A percentile compares a stretch with the other conserved stretches of the same genome.
Evolutionary conservation across 179 eudicot species (phyloP).

Genomic region (Gypsophila paniculata): DNA sequence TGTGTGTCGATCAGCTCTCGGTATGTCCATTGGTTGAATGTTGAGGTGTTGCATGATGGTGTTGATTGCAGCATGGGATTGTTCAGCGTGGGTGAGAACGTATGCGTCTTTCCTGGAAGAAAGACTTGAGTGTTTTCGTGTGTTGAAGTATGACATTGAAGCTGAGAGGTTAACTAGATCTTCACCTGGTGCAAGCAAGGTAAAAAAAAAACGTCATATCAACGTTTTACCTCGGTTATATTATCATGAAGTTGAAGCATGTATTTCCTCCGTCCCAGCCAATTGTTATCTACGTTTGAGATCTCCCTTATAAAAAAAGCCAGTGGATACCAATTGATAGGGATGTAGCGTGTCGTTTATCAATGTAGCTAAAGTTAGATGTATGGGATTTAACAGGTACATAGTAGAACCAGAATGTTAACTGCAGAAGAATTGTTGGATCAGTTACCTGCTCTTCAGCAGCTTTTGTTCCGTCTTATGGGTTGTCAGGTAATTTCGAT

Average conservation of each 20-base stretch:
- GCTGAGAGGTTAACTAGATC: constrained; percentile 62
- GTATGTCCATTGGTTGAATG: not conserved
- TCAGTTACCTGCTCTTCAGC: constrained; percentile 85
- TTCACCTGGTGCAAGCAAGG: constrained; percentile 68
- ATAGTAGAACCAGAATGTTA: constrained; percentile 61
- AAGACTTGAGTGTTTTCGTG: constrained; percentile 73
- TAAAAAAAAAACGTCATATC: not conserved
- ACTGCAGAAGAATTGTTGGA: constrained; percentile 61
- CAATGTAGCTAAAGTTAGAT: constrained; percentile 4
- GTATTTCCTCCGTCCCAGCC: too few species aligned
- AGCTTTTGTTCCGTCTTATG: constrained; percentile 65
- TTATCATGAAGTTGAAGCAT: not conserved
- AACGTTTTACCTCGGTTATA: not conserved
- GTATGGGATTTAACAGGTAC: constrained; percentile 34
- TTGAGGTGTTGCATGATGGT: constrained; percentile 5
- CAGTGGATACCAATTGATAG: too few species aligned
- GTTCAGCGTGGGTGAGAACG: constrained; percentile 91
- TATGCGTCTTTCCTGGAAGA: constrained; percentile 85
- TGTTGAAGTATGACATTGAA: constrained; percentile 68
- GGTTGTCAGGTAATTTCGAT: constrained; percentile 58
- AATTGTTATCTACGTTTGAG: too few species aligned
- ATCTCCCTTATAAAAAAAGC: too few species aligned
- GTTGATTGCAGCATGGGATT: constrained; percentile 75
- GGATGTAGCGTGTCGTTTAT: too few species aligned
- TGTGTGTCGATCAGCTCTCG: not conserved